Conservation (phyloP, 106 monocot species). For the Iris macrosiphon region DNA sequence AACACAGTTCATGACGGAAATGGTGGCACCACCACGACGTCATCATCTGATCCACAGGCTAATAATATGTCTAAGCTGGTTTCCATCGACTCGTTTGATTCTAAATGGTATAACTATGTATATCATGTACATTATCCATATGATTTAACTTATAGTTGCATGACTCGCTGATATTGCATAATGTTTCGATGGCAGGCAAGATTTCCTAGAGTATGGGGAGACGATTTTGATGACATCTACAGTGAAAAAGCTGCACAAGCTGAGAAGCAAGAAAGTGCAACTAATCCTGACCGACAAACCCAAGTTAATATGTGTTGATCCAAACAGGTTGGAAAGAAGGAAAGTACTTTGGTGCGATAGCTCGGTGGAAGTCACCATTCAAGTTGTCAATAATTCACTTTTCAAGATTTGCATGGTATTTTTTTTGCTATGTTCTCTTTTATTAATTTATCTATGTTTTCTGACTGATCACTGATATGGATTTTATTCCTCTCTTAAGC, state of each 20-base stretch:
- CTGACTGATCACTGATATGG: neutral
- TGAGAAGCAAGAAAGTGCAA: conserved; percentile 91
- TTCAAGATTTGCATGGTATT: conserved; percentile 88
- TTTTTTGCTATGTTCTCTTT: neutral
- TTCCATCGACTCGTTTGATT: conserved; percentile 92
- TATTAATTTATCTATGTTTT: neutral
- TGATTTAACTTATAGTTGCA: too few relatives aligned
- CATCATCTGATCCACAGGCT: conserved; percentile 35
- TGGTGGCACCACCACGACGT: conserved; percentile 24
- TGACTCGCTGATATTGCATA: too few relatives aligned
- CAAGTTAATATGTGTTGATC: conserved; percentile 64
- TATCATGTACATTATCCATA: too few relatives aligned
- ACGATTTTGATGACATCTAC: conserved; percentile 70
- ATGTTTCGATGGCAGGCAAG: conserved; percentile 45
- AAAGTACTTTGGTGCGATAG: conserved; percentile 81
- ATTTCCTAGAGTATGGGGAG: conserved; percentile 86
- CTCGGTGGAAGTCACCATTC: conserved; percentile 52
- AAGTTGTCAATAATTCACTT: conserved; percentile 63
- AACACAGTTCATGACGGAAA: conserved; percentile 23
- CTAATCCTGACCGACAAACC: conserved; percentile 90
- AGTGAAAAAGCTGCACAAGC: conserved; percentile 71
- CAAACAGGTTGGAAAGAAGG: conserved; percentile 45
- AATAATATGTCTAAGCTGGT: conserved; percentile 49
- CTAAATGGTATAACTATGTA: conserved; percentile 57
- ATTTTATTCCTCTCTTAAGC: conserved; percentile 35